Evolutionary conservation across 495 filamentous ascomycete species (phyloP), one percentile per base, ranked within the genome.

Genomic region (Bryoglossum gracile): DNA sequence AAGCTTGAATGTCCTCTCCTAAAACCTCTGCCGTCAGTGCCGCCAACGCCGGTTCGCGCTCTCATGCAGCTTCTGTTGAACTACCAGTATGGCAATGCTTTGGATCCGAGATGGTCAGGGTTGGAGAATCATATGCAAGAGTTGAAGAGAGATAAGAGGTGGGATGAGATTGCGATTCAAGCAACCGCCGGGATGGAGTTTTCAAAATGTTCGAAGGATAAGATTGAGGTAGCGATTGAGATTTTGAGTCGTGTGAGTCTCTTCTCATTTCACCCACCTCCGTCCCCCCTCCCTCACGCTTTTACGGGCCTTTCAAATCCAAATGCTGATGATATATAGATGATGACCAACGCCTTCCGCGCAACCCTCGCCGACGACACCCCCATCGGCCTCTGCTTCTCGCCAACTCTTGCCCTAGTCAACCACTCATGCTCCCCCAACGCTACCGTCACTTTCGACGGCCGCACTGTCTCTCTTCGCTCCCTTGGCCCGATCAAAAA

Each of bases 381-480:
- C 1, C 55, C 48, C 10, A 23, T 52, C 17, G 58, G 58, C 25
- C 50, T 62, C 13, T 58, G 55, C 38, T 62, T 75, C 35, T 66
- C 74, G 42, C 58, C 71, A 3, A 60, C 49, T 4, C 55, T 77
- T 19, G 67, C 75, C 18, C 69, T 74, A 62, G 51, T 69, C 4
- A 77, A 78, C 46, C 75, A 78, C 51, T 76, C 73, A 1, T 78
- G 75, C 38, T 53, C 67, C 4, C 73, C 74, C 8, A 78, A 74
- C 42, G 72, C 74, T 0, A 65, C 64, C 28, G 63, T 78, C 21
- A 57, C 62, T 21, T 75, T 75, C 36, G 49, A 68, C 32, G 68
- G 67, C 19, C 57, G 71, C n/a, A 61, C 49, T 0, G 65, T 69
- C 3, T 48, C 65, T 18, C 53, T 78, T 17, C 59, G 65, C 23